Base-by-base conservation (phyloP, 176 grass and related monocot species). In the Lolium rigidum region DNA sequence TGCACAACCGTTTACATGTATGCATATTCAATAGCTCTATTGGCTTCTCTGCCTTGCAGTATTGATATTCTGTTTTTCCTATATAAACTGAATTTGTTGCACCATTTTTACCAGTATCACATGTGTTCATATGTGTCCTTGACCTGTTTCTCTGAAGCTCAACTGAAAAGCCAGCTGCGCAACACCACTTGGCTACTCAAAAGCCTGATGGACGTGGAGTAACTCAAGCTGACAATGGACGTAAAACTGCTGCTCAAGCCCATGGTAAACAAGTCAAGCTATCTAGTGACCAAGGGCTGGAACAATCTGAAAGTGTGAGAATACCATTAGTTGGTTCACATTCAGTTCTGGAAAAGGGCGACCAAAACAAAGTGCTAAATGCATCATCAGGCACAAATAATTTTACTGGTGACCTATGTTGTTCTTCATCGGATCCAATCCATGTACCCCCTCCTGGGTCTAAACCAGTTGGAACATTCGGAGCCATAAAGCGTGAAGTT, bases 401-500 rank as follows among this genome's bases (percentile, higher is more conserved):
- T 78, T 84, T 89, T 88, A 50, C 78, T 10, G 65, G 48, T 59
- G 81, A 86, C 55, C 77, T 93, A 64, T 91, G 89, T 48, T 93
- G 88, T 79, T 95, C 94, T 50, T 86, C 94, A 7, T 91, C 94
- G 44, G 94, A 96, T 76, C 94, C 94, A 73, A 87, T 96, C 54
- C 94, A 96, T 77, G 86, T 93, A 71, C 91, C 91, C 62, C 89
- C 87, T 77, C 84, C 80, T 71, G 91, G 87, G 71, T 91, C 70
- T 43, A 92, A 46, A 89, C 80, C 87, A 89, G 60, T 80, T 70
- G 90, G 87, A 38, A 93, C 68, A 68, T 83, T 89, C 54, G 94
- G 94, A 87, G 87, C 92, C 76, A 93, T 92, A 71, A 92, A 92
- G 49, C 86, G 89, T 83, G 89, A 96, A 76, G 91, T 96, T 84